Evolutionary conservation across 2,329 filamentous ascomycete species (phyloP).

Genomic region (Colletotrichum sp.): DNA sequence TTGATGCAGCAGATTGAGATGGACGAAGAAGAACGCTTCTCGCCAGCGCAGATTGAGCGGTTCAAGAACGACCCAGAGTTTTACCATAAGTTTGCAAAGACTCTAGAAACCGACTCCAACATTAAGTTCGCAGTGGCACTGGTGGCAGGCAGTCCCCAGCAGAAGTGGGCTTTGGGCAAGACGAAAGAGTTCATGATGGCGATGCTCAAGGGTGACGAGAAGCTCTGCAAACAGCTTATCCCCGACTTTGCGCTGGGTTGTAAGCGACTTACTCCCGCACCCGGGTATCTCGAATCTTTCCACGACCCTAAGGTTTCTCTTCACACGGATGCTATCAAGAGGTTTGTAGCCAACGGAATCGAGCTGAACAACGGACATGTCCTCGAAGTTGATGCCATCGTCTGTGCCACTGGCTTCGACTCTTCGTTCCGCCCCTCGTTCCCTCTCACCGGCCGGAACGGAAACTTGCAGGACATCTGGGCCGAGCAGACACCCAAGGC

Average conservation of each 20-base stretch:
- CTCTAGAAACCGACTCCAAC: constrained; percentile 50
- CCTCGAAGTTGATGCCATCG: constrained; percentile 58
- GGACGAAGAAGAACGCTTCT: constrained; percentile 26
- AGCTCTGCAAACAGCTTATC: constrained; percentile 55
- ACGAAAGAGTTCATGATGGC: constrained; percentile 52
- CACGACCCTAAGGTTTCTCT: constrained; percentile 20
- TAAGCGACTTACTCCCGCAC: constrained; percentile 55
- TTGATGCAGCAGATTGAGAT: constrained; percentile 28
- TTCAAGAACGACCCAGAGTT: constrained; percentile 51
- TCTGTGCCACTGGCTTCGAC: constrained; percentile 65
- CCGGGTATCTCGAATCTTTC: constrained; percentile 51
- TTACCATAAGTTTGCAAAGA: constrained; percentile 52
- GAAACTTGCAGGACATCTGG: constrained; percentile 58
- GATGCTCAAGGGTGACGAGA: constrained; percentile 51
- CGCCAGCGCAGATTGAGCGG: constrained; percentile 45
- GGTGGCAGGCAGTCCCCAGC: constrained; percentile 43
- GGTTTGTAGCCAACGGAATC: constrained; percentile 53
- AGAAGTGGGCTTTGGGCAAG: constrained; percentile 45
- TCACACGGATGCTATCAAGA: constrained; percentile 41
- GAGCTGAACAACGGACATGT: constrained; percentile 51
- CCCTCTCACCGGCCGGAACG: constrained; percentile 52
- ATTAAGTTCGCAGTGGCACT: constrained; percentile 48
- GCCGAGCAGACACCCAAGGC: constrained; percentile 45
- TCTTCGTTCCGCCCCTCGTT: constrained; percentile 58
- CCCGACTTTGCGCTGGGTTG: constrained; percentile 54